Evolutionary conservation across 441 rosid species (phyloP).

Genomic region (Raphanus hybrid): DNA sequence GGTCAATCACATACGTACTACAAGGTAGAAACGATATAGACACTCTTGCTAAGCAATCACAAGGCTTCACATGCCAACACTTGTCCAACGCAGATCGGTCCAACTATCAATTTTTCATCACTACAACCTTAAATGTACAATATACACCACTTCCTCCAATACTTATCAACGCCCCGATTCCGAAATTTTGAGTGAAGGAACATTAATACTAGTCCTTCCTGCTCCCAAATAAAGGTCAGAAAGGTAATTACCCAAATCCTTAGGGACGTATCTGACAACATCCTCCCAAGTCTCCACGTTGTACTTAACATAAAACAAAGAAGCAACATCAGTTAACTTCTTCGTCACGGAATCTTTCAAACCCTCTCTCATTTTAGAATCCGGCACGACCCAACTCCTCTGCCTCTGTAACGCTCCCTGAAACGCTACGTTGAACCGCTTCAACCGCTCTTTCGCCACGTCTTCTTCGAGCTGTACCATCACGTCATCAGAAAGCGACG

Average conservation of each 20-base stretch:
- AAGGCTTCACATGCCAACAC: constrained; percentile 8
- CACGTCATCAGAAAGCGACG: constrained; percentile 49
- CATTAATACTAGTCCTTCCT: constrained; percentile 35
- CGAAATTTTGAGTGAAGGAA: constrained; percentile 16
- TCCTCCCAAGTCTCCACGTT: constrained; percentile 23
- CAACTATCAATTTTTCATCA: constrained; percentile 1
- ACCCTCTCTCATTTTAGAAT: constrained; percentile 57
- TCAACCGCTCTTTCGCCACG: constrained; percentile 48
- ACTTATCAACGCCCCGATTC: constrained; percentile 25
- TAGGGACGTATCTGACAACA: constrained; percentile 51
- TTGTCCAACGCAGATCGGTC: not conserved
- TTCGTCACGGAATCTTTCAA: constrained; percentile 53
- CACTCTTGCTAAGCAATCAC: no score
- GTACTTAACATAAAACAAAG: constrained; percentile 45
- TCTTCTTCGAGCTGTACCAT: constrained; percentile 31
- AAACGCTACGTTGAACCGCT: constrained; percentile 56
- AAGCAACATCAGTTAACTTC: constrained; percentile 46
- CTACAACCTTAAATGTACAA: constrained; percentile 2
- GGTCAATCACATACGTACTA: no score
- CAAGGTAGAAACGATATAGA: no score
- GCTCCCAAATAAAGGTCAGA: constrained; percentile 58
- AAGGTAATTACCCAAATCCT: constrained; percentile 65
- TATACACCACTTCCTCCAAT: constrained; percentile 11
- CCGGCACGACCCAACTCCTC: constrained; percentile 61
- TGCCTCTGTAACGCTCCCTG: constrained; percentile 67